These are phyloP conservation scores for Raddia distichophylla DNA, from an alignment of 176 grass and related monocot genomes.

Conservation along the genomic window DNA sequence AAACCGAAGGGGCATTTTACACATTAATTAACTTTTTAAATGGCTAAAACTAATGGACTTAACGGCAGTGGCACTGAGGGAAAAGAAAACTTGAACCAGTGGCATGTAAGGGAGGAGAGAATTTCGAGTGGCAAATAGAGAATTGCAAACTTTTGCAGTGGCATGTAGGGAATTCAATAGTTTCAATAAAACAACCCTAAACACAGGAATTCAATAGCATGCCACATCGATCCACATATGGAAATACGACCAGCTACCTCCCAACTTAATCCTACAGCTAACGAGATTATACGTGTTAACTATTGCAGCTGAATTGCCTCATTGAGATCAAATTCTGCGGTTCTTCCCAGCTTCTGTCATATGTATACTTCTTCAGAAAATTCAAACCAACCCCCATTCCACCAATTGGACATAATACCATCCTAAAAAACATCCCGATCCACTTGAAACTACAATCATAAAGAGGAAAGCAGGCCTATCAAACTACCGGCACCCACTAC, in stretches of 20 bases:
- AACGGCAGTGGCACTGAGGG: too few relatives aligned
- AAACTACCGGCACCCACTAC: neutral
- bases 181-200: neutral
- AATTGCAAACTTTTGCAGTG: too few relatives aligned
- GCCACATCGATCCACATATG: neutral
- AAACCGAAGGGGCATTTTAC: too few relatives aligned
- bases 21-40: too few relatives aligned
- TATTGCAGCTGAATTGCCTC: neutral
- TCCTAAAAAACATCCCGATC: neutral
- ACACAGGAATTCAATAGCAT: neutral
- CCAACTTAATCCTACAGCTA: neutral
- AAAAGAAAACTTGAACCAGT: too few relatives aligned
- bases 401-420: neutral
- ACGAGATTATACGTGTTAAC: neutral
- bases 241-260: neutral
- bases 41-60: too few relatives aligned
- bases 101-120: too few relatives aligned
- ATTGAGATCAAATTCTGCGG: neutral
- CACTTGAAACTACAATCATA: neutral
- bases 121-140: too few relatives aligned
- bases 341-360: neutral
- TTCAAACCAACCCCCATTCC: neutral
- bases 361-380: neutral
- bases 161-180: too few relatives aligned
- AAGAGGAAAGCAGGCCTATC: neutral